Conservation (phyloP, 768 basidiomycete species). For the Lactarius tabidus region DNA sequence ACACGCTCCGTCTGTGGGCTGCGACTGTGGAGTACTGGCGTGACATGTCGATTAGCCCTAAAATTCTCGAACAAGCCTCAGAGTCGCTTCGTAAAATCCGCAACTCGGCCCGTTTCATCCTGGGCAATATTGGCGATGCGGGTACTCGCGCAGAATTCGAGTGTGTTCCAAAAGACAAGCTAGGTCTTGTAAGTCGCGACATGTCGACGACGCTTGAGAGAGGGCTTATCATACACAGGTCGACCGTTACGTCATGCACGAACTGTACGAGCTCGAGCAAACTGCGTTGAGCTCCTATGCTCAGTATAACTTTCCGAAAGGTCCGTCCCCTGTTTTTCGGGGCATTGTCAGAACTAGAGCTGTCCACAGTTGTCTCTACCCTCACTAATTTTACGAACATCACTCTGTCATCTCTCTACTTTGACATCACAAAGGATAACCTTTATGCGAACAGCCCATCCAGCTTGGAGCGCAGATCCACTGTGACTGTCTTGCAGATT, state of each 20-base stretch:
- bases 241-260: constrained; percentile 84
- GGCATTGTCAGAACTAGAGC: constrained; percentile 10
- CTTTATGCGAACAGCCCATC: constrained; percentile 66
- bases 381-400: constrained; percentile 76
- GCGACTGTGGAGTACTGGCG: constrained; percentile 87
- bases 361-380: constrained; percentile 57
- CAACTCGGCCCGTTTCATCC: constrained; percentile 80
- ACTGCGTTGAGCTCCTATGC: constrained; percentile 65
- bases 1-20: constrained; percentile 86
- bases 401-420: constrained; percentile 86
- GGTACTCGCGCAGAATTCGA: constrained; percentile 28
- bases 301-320: constrained; percentile 77
- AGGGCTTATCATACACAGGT: constrained; percentile 43
- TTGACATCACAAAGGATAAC: constrained; percentile 87
- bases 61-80: constrained; percentile 65
- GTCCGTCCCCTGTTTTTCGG: constrained; percentile 37
- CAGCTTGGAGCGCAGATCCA: constrained; percentile 53
- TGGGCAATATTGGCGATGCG: constrained; percentile 65
- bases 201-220: constrained; percentile 5
- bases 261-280: constrained; percentile 69
- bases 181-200: constrained; percentile 57
- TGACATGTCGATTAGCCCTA: constrained; percentile 83
- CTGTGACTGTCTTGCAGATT: constrained; percentile 67
- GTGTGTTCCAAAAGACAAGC: constrained; percentile 41
- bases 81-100: constrained; percentile 81